Base-by-base conservation (phyloP, 2,329 filamentous ascomycete genomes). In the Phaeosphaeriaceae sp. region DNA sequence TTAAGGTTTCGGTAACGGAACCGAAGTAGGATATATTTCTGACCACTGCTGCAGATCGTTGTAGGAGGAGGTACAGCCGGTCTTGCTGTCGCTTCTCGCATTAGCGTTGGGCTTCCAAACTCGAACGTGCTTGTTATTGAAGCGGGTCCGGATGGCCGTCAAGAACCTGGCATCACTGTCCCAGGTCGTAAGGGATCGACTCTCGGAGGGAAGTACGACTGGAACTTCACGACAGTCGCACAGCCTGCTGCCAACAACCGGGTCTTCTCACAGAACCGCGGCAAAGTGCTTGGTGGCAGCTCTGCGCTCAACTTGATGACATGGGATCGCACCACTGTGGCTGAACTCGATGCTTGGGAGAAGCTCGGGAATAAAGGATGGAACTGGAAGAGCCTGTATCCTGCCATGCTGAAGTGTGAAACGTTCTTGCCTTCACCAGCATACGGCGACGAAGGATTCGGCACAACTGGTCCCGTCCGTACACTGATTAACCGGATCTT, bases 231-330 rank as follows among this genome's bases (percentile, higher is more conserved):
- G 0, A 80, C 82, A 0, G 68, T 80, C 5, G 70, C 79, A 0
- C 81, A 83, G 51, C 51, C 70, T 1, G 63, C 67, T 42, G 76
- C 80, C 7, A 77, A 78, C 20, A 77, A 78, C n/a, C 78, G 80
- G 1, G 65, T 73, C 3, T 75, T 82, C 10, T 56, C 69, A 5
- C 78, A 82, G 19, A 79, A 79, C 36, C 79, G 81, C 10, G 83
- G 81, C 48, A 81, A 80, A 44, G 79, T 83, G 1, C 76, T 85
- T 4, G 83, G 83, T 9, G 83, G 83, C 21, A 81, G 79, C 20
- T 81, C 76, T 11, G 78, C 79, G 0, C 68, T 84, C 11, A 83
- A 83, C 59, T 73, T 81, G 9, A 70, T 77, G 63, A 67, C 69
- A 45, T 74, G 70, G 70, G 73, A 76, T 53, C 72, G 74, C 13